phyloP scores from a whole-genome alignment of 2,329 filamentous ascomycete species.

The Westerdykella sp. region DNA sequence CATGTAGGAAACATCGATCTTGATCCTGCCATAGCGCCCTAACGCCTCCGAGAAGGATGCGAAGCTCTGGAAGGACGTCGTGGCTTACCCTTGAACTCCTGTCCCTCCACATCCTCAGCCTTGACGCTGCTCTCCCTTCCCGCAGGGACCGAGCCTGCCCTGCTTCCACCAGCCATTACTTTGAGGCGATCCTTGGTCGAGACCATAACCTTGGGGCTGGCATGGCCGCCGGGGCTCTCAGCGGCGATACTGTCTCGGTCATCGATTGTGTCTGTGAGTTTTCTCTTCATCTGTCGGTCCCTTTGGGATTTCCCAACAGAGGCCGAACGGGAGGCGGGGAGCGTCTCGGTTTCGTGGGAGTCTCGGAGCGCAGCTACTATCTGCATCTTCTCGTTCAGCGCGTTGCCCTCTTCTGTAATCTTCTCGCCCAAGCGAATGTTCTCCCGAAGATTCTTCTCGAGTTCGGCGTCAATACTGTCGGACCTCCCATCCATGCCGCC shows the following conservation, averaged over 20 bases:
- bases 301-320: constrained; percentile 33
- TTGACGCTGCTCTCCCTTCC: constrained; percentile 48
- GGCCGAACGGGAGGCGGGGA: constrained; percentile 30
- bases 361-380: constrained; percentile 44
- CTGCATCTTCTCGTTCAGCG: constrained; percentile 39
- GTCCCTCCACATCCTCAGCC: constrained; percentile 43
- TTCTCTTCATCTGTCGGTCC: constrained; percentile 34
- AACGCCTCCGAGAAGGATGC: constrained; percentile 14
- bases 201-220: constrained; percentile 32
- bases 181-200: constrained; percentile 32
- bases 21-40: constrained; percentile 8
- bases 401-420: constrained; percentile 38
- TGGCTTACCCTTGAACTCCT: constrained; percentile 42
- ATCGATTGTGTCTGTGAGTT: constrained; percentile 32
- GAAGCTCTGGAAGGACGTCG: constrained; percentile 5
- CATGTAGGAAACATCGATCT: not conserved
- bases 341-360: constrained; percentile 38
- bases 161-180: constrained; percentile 36
- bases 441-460: constrained; percentile 43
- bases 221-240: constrained; percentile 30
- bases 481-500: constrained; percentile 9
- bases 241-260: constrained; percentile 36
- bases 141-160: constrained; percentile 41
- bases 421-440: constrained; percentile 46
- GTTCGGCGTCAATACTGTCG: constrained; percentile 39